A percentile compares a stretch with the other conserved stretches of the same genome.
Conservation (phyloP, 306 rosid genomes). For the Rosa rugosa region DNA sequence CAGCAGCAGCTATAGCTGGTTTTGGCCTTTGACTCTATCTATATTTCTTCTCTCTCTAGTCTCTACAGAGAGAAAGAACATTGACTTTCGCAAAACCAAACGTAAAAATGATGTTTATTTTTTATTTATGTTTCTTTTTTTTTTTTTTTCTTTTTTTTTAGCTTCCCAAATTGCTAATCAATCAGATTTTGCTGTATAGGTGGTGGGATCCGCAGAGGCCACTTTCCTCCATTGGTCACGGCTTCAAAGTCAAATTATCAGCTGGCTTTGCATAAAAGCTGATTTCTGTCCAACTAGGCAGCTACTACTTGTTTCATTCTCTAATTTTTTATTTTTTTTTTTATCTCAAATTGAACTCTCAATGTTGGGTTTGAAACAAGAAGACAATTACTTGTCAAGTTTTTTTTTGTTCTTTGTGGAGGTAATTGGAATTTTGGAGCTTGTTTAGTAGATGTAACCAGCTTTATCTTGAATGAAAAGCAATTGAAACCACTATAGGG, state of each 20-base stretch:
- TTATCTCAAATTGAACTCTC: not conserved
- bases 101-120: constrained; percentile 20
- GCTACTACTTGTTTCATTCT: not conserved
- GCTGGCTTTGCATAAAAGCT: constrained; percentile 52
- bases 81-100: constrained; percentile 62
- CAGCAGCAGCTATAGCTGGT: constrained; percentile 28
- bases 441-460: not conserved
- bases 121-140: constrained; percentile 12
- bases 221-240: constrained; percentile 27
- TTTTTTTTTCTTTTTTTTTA: not conserved
- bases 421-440: not conserved
- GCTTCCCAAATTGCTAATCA: constrained; percentile 7
- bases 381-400: not conserved
- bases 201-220: constrained; percentile 42
- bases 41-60: constrained; percentile 16
- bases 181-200: constrained; percentile 17
- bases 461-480: too few relatives aligned
- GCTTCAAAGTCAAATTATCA: constrained; percentile 61
- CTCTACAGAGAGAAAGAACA: constrained; percentile 53
- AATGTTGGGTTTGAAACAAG: not conserved
- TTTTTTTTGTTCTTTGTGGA: not conserved
- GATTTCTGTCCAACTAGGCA: constrained; percentile 34
- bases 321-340: not conserved
- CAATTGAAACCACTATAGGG: too few relatives aligned
- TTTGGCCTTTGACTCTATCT: constrained; percentile 17